These are phyloP conservation scores for Chloranthus sessilifolius DNA, from an alignment of 164 flowering plant genomes.

Conservation along the genomic window DNA sequence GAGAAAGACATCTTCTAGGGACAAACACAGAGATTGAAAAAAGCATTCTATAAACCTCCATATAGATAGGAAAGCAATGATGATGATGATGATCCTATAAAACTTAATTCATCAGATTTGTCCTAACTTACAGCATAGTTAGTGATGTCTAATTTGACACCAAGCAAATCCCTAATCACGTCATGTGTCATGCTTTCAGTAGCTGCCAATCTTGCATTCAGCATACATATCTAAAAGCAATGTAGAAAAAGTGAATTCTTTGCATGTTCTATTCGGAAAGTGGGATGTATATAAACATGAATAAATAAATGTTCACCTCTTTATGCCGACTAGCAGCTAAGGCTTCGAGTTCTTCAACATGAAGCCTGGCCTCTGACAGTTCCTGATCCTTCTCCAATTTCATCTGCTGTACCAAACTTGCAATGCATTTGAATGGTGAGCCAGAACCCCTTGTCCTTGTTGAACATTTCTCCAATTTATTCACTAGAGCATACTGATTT, in stretches of 20 bases:
- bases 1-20: too few relatives aligned
- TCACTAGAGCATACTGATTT: too few relatives aligned
- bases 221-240: slow-evolving; percentile 52
- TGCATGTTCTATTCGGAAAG: background rate
- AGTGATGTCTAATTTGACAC: slow-evolving; percentile 79
- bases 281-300: background rate
- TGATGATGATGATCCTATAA: slow-evolving; percentile 1
- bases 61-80: background rate
- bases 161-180: slow-evolving; percentile 88
- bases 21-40: too few relatives aligned
- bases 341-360: slow-evolving; percentile 64
- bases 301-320: slow-evolving; percentile 42
- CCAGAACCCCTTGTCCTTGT: slow-evolving; percentile 72
- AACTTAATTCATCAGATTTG: background rate
- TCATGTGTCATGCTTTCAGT: slow-evolving; percentile 97
- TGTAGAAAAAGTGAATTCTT: background rate
- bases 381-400: slow-evolving; percentile 79
- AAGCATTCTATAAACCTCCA: too few relatives aligned
- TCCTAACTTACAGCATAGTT: slow-evolving; percentile 72
- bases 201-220: slow-evolving; percentile 76
- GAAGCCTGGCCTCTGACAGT: slow-evolving; percentile 49
- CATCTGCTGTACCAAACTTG: slow-evolving; percentile 73
- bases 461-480: slow-evolving; percentile 47
- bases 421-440: slow-evolving; percentile 89
- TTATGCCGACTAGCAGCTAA: slow-evolving; percentile 55